Conservation (phyloP, 371 early-diverging fungal genomes). For the Actinomortierella ambigua region DNA sequence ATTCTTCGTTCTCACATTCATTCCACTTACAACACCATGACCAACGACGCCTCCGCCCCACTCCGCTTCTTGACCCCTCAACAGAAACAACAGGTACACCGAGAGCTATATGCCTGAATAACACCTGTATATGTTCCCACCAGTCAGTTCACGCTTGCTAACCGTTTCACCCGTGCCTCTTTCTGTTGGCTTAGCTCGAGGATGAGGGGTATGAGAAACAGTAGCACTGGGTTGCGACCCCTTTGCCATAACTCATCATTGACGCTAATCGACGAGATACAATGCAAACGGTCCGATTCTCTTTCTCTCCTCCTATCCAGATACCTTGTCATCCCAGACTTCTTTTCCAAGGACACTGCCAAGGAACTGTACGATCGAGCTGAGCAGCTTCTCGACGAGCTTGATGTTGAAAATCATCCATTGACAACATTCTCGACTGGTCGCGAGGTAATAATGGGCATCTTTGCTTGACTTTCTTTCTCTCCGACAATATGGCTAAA, state of each 20-base stretch:
- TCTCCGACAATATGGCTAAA: too few relatives aligned
- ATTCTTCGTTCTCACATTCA: too few relatives aligned
- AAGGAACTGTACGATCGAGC: constrained; percentile 59
- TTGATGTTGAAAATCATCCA: constrained; percentile 79
- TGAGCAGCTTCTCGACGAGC: constrained; percentile 60
- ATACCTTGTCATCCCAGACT: constrained; percentile 73
- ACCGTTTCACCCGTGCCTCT: not conserved
- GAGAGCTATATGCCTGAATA: not conserved
- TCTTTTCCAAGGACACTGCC: constrained; percentile 62
- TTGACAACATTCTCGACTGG: constrained; percentile 84
- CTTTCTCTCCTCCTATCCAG: constrained; percentile 34
- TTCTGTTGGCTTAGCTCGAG: constrained; percentile 21
- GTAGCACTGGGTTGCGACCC: too few relatives aligned
- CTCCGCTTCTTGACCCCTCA: constrained; percentile 33
- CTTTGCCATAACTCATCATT: too few relatives aligned
- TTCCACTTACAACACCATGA: constrained; percentile 9
- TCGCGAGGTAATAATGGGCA: constrained; percentile 26
- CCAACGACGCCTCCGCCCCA: not conserved
- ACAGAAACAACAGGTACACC: constrained; percentile 42
- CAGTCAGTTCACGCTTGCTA: not conserved
- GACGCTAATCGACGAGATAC: too few relatives aligned
- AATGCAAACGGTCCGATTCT: too few relatives aligned
- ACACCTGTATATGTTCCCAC: not conserved
- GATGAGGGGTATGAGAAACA: constrained; percentile 34
- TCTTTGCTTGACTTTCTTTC: not conserved